These are phyloP conservation scores for Barbarea vulgaris DNA, from an alignment of 345 rosid genomes.

Conservation along the genomic window DNA sequence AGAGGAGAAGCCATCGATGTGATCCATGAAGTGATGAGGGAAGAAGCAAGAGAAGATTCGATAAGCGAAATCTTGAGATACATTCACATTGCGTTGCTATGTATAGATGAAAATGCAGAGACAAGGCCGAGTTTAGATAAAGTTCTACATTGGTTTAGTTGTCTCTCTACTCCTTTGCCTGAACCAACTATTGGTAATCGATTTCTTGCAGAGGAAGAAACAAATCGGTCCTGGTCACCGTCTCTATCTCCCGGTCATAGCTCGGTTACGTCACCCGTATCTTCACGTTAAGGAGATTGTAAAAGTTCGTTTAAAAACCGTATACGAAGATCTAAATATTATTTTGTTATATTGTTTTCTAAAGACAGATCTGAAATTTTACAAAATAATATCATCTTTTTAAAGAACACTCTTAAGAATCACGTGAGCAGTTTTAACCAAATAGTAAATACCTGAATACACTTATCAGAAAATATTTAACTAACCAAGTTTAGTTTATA, in stretches of 20 bases:
- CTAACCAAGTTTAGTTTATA: neutral
- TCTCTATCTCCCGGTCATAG: constrained; percentile 9
- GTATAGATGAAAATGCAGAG: constrained; percentile 23
- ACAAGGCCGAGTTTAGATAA: constrained; percentile 26
- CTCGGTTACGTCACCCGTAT: constrained; percentile 18
- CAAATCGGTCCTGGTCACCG: neutral
- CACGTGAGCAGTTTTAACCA: neutral
- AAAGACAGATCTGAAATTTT: neutral
- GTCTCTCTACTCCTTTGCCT: constrained; percentile 26
- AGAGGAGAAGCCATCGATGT: constrained; percentile 26
- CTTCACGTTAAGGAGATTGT: neutral
- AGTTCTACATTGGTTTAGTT: constrained; percentile 34
- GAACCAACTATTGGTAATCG: neutral
- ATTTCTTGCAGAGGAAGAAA: constrained; percentile 18
- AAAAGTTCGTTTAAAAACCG: too few species aligned
- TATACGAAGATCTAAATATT: neutral
- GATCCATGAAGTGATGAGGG: constrained; percentile 24
- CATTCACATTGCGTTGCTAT: constrained; percentile 33
- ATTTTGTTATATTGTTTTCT: neutral
- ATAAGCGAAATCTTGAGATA: constrained; percentile 31
- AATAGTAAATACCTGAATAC: neutral
- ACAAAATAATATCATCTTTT: neutral
- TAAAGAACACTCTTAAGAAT: neutral
- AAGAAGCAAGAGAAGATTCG: constrained; percentile 8
- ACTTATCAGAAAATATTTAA: neutral